phyloP scores from a whole-genome alignment of 768 basidiomycete genomes.

The Exsudoporus frostii region DNA sequence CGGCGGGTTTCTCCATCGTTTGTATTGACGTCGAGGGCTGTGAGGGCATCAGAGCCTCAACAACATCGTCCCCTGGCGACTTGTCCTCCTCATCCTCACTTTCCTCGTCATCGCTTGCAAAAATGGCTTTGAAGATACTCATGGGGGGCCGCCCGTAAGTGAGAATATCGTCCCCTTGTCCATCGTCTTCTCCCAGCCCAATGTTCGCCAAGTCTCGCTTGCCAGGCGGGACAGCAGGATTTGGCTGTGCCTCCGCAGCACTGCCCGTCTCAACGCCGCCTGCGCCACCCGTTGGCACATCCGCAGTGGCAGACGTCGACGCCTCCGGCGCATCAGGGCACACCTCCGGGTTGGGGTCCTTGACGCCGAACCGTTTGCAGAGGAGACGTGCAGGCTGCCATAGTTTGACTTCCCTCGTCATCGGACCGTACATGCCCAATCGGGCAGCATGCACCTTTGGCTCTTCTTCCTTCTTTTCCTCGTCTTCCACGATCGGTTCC shows the following conservation, averaged over 20 bases:
- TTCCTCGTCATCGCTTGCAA: slow-evolving; percentile 91
- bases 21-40: slow-evolving; percentile 13
- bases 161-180: slow-evolving; percentile 81
- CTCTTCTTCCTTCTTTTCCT: slow-evolving; percentile 54
- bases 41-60: background rate
- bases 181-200: slow-evolving; percentile 89
- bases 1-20: background rate
- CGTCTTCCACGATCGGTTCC: slow-evolving; percentile 38
- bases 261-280: background rate
- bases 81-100: slow-evolving; percentile 61
- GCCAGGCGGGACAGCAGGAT: slow-evolving; percentile 14
- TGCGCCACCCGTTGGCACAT: slow-evolving; percentile 1
- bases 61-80: slow-evolving; percentile 8
- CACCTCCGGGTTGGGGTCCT: slow-evolving; percentile 72
- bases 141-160: slow-evolving; percentile 86
- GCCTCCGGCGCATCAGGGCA: slow-evolving; percentile 31
- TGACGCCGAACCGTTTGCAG: slow-evolving; percentile 92
- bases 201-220: slow-evolving; percentile 73
- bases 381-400: slow-evolving; percentile 86
- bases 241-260: background rate
- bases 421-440: slow-evolving; percentile 84
- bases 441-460: slow-evolving; percentile 81
- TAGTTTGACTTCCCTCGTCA: slow-evolving; percentile 70
- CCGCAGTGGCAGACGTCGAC: slow-evolving; percentile 20
- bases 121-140: slow-evolving; percentile 97